phyloP scores from a whole-genome alignment of 2,329 filamentous ascomycete species.

The Sporothrix euskadiensis region DNA sequence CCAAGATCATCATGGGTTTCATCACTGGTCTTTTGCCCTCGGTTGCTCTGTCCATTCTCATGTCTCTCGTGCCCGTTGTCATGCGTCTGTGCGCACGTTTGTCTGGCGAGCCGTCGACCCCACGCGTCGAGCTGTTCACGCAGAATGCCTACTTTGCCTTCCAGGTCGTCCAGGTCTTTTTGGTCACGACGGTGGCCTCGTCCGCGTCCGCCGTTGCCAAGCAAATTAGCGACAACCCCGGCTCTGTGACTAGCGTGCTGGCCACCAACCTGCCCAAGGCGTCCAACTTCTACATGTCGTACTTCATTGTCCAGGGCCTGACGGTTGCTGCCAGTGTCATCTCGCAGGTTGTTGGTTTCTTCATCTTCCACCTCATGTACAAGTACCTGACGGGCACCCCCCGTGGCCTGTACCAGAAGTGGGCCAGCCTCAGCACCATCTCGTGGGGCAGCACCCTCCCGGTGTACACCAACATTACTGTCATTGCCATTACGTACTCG shows the following conservation, averaged over 20 bases:
- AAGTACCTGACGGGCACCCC: slow-evolving; percentile 75
- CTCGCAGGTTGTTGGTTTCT: slow-evolving; percentile 68
- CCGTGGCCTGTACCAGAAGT: slow-evolving; percentile 75
- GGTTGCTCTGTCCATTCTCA: slow-evolving; percentile 75
- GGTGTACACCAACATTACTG: slow-evolving; percentile 76
- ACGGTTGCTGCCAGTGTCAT: slow-evolving; percentile 73
- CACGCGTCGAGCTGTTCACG: slow-evolving; percentile 81
- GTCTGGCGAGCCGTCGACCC: slow-evolving; percentile 75
- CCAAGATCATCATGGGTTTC: slow-evolving; percentile 70
- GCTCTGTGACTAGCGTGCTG: slow-evolving; percentile 62
- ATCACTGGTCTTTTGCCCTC: slow-evolving; percentile 82
- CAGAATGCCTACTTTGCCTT: slow-evolving; percentile 92
- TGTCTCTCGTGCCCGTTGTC: slow-evolving; percentile 81
- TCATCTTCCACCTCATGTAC: slow-evolving; percentile 73
- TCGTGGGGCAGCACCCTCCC: slow-evolving; percentile 85
- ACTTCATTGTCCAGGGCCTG: slow-evolving; percentile 90
- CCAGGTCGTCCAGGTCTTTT: slow-evolving; percentile 83
- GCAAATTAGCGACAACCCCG: slow-evolving; percentile 64
- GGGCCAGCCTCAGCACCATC: slow-evolving; percentile 70
- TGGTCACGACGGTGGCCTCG: slow-evolving; percentile 78
- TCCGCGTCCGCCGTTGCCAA: slow-evolving; percentile 71
- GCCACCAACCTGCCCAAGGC: slow-evolving; percentile 75
- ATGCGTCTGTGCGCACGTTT: slow-evolving; percentile 78
- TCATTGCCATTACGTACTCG: slow-evolving; percentile 78
- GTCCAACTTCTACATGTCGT: slow-evolving; percentile 93